Percentiles rank a stretch among this genome's conserved stretches.
phyloP scores from a whole-genome alignment of 2,329 filamentous ascomycete genomes.

The Fusarium dimerum region DNA sequence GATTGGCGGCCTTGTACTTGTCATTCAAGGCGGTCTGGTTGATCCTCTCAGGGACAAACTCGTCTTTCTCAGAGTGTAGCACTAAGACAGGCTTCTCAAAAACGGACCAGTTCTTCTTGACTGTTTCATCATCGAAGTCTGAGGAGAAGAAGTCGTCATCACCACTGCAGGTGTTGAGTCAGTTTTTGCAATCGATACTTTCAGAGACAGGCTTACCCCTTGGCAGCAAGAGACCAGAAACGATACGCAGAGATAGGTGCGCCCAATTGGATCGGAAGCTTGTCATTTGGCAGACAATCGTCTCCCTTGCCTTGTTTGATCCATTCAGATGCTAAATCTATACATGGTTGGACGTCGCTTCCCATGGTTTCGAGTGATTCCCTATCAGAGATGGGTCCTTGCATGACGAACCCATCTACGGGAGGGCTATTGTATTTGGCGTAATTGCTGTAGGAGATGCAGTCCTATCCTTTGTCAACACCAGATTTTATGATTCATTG shows the following conservation, averaged over 20 bases:
- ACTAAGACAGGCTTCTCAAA: slow-evolving; percentile 63
- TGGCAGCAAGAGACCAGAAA: slow-evolving; percentile 50
- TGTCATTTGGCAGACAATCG: slow-evolving; percentile 54
- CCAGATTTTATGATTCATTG: neutral
- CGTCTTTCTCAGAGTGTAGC: slow-evolving; percentile 66
- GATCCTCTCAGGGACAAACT: slow-evolving; percentile 59
- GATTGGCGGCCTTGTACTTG: slow-evolving; percentile 54
- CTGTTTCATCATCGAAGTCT: slow-evolving; percentile 61
- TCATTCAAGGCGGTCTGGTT: slow-evolving; percentile 59
- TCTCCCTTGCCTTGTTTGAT: slow-evolving; percentile 54
- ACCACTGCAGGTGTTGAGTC: slow-evolving; percentile 45
- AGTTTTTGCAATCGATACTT: slow-evolving; percentile 1
- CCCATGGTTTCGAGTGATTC: slow-evolving; percentile 58
- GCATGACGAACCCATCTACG: slow-evolving; percentile 76
- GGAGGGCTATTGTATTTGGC: slow-evolving; percentile 46
- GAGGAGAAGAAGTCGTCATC: slow-evolving; percentile 90
- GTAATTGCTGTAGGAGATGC: slow-evolving; percentile 54
- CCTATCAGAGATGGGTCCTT: slow-evolving; percentile 78
- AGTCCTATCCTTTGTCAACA: slow-evolving; percentile 45
- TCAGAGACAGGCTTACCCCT: slow-evolving; percentile 44
- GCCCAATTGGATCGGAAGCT: slow-evolving; percentile 42
- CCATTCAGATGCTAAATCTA: slow-evolving; percentile 54
- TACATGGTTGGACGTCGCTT: slow-evolving; percentile 44
- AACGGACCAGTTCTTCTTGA: slow-evolving; percentile 65
- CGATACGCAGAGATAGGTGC: slow-evolving; percentile 55